Base-by-base conservation (phyloP, 371 early-diverging fungal species). In the Lichtheimia ornata region DNA sequence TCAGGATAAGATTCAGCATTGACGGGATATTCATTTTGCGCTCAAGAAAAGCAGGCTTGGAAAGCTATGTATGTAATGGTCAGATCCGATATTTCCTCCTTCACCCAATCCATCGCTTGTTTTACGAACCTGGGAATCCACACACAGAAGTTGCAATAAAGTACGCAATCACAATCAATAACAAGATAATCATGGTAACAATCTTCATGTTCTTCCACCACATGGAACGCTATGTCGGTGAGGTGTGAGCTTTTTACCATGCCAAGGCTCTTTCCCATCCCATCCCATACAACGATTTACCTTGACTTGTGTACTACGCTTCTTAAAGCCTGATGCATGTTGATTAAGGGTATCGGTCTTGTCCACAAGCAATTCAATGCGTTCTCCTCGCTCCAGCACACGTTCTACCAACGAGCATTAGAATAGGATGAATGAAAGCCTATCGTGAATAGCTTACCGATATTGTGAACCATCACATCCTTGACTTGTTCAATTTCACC, bases 121-220 rank as follows among this genome's bases (percentile, higher is more conserved):
- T 9, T 35, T 35, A 67, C 63, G 64, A 74, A 81, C 81, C 70
- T 45, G 92, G 91, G 72, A 94, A 91, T 35, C 94, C 94, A 69
- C 94, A 94, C 17, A 83, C 85, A 12, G 85, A 79, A 20, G 83
- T 77, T 52, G 88, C 83, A 63, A 91, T 70, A 65, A 88, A 79
- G 61, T 92, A 90, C 17, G 82, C 66, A 54, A 88, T 73, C 52
- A 90, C 86, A 13, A 94, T 65, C 15, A 84, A 65, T 14, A 88
- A 87, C n/a, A 81, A 59, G n/a, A 70, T 82, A 52, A 94, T 78
- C 64, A 89, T 77, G 25, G 81, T 70, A 84, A 93, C 88, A 50
- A 95, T 73, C 68, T 90, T 89, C 55, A 87, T 85, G 81, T 94
- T 94, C 71, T 94, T 94, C 94, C 94, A 97, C 96, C 95, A 95